Evolutionary conservation across 148 eudicot genomes (phyloP), one percentile per base, ranked within the genome.

Genomic region (Vaccinium darrowii): DNA sequence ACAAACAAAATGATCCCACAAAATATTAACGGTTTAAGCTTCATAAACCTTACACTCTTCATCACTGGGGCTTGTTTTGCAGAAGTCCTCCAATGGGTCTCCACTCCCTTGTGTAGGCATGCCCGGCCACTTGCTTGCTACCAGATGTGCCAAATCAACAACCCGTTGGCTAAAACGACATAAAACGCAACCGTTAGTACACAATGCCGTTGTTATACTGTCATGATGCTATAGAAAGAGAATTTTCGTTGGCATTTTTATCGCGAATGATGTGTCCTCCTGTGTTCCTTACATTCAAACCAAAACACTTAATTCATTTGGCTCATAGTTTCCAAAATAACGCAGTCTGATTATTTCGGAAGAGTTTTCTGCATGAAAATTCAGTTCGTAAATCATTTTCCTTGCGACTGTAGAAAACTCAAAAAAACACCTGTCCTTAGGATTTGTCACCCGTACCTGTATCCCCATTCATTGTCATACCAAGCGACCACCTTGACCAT

Each of bases 381-480:
- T 73, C 76, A 30, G 43, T 36, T 33, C 2, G 5, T 9, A 23
- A 7, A 79, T 10, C 25, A 67, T 25, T 4, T 67, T 67, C 36
- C 73, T 25, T 25, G 1, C 25, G 73, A 63, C 4, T 63, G 69
- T 7, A 3, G 21, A 60, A 65, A 23, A 13, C 36, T 5, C 10
- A 11, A 27, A 27, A 69, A 69, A 15, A 11, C 76, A 21, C 23
- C 15, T 36, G 49, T 27, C 8, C 14, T 27, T 36, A 14, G 83
- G 6, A 43, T 6, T 6, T 19, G 27, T 49, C 30, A 74, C 8
- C 15, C 53, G 16, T 79, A 96, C 99, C 99, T 96, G 94, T 97
- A 97, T 84, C 99, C 99, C 99, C 98, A 97, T 85, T 97, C 99
- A 56, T 97, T 97, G 90, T 97, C 99, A 54, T 97, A 97, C 99